Percentiles rank a stretch among this genome's conserved stretches.
Conservation (phyloP, 768 basidiomycete genomes). For the Mrakia gelida region DNA sequence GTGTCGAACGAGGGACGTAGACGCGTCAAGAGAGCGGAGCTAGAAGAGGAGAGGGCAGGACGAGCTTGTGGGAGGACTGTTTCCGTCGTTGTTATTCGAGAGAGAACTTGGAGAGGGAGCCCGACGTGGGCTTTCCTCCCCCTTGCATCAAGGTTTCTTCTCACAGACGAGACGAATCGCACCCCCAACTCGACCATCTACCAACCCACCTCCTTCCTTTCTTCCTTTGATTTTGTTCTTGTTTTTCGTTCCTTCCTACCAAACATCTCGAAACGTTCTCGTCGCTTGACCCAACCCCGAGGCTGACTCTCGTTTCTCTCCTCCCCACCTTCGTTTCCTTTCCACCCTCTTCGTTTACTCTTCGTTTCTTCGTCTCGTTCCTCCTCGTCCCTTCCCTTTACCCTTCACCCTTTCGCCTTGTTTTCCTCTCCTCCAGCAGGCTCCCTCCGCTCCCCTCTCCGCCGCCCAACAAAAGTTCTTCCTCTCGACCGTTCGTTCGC, state of each 20-base stretch:
- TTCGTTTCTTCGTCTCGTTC: background rate
- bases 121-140: background rate
- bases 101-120: conserved; percentile 9
- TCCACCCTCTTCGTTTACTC: background rate
- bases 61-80: background rate
- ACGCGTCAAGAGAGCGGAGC: background rate
- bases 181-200: background rate
- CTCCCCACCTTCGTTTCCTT: background rate
- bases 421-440: background rate
- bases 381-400: background rate
- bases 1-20: background rate
- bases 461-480: conserved; percentile 73
- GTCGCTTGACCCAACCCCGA: background rate
- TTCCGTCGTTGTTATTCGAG: background rate
- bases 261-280: background rate
- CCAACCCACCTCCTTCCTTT: background rate
- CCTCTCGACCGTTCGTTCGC: conserved; percentile 64
- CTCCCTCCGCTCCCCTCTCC: conserved; percentile 49
- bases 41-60: background rate
- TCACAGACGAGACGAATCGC: background rate
- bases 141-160: conserved; percentile 6
- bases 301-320: background rate
- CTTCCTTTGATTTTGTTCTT: background rate
- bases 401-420: background rate
- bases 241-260: background rate